These are phyloP conservation scores for Rhodamnia argentea DNA, from an alignment of 345 rosid genomes.

Conservation along the genomic window DNA sequence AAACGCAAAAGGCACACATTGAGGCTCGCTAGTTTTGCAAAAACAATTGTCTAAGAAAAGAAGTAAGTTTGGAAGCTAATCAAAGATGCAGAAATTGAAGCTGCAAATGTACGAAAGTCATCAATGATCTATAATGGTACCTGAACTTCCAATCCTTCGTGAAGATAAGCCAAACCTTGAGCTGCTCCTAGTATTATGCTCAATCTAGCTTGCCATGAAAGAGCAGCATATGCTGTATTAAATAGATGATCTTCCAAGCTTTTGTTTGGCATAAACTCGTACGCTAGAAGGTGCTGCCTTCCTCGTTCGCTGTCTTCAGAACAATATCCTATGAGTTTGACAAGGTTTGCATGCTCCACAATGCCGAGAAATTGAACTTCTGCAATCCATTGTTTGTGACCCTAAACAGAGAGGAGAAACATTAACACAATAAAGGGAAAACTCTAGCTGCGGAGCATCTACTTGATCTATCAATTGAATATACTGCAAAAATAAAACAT, in stretches of 20 bases:
- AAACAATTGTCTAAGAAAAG: not conserved
- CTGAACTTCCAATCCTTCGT: slow-evolving; percentile 72
- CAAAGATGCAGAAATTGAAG: not conserved
- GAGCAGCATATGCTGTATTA: slow-evolving; percentile 28
- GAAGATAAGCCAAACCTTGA: slow-evolving; percentile 74
- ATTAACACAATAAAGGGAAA: not conserved
- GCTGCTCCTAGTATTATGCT: slow-evolving; percentile 73
- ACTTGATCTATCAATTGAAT: not conserved
- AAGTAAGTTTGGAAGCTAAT: not conserved
- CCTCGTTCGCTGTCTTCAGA: slow-evolving; percentile 62
- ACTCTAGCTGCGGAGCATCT: not conserved
- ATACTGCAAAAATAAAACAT: not conserved
- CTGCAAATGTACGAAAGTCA: not conserved
- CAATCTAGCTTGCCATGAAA: slow-evolving; percentile 65
- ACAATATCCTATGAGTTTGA: slow-evolving; percentile 82
- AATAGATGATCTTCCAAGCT: slow-evolving; percentile 95
- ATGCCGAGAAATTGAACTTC: slow-evolving; percentile 85
- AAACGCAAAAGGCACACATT: not conserved
- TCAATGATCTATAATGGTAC: slow-evolving; percentile 12
- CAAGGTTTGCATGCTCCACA: slow-evolving; percentile 73
- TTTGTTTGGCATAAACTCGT: slow-evolving; percentile 67
- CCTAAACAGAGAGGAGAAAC: slow-evolving; percentile 25
- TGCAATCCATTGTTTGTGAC: slow-evolving; percentile 91
- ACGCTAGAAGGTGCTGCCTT: slow-evolving; percentile 67
- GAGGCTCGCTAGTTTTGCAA: not conserved